phyloP scores from a whole-genome alignment of 306 rosid species.

The Prunus mongolica region DNA sequence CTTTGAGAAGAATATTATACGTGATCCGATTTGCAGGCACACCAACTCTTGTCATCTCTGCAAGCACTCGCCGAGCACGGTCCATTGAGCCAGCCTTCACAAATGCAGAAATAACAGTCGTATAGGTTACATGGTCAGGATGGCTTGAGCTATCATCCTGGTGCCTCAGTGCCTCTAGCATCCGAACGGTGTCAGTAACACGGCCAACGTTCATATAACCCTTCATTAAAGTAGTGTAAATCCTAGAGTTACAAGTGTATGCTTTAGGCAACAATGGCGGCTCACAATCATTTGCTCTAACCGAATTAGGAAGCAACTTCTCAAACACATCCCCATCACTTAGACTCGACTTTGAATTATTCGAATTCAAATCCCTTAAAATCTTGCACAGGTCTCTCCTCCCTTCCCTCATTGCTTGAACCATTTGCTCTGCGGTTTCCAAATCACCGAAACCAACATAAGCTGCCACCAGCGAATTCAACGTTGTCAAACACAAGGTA shows the following conservation, averaged over 20 bases:
- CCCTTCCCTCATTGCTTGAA: slow-evolving; percentile 89
- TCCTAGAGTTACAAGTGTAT: slow-evolving; percentile 67
- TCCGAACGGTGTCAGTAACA: slow-evolving; percentile 65
- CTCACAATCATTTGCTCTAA: slow-evolving; percentile 27
- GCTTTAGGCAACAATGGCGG: slow-evolving; percentile 59
- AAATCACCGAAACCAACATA: slow-evolving; percentile 79
- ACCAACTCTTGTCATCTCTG: slow-evolving; percentile 78
- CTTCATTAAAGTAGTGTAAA: slow-evolving; percentile 88
- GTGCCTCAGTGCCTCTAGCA: slow-evolving; percentile 87
- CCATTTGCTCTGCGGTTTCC: slow-evolving; percentile 69
- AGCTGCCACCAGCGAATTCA: slow-evolving; percentile 75
- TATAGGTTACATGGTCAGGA: slow-evolving; percentile 90
- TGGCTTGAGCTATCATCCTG: slow-evolving; percentile 69
- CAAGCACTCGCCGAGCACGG: slow-evolving; percentile 79
- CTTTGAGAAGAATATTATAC: slow-evolving; percentile 83
- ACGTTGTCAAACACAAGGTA: slow-evolving; percentile 60
- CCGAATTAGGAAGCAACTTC: slow-evolving; percentile 74
- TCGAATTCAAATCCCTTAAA: slow-evolving; percentile 42
- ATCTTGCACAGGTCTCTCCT: slow-evolving; percentile 69
- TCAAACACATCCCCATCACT: slow-evolving; percentile 32
- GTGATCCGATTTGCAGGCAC: slow-evolving; percentile 79
- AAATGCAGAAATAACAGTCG: slow-evolving; percentile 86
- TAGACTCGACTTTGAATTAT: neutral
- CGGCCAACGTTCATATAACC: slow-evolving; percentile 91
- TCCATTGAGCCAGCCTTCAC: slow-evolving; percentile 82